Conservation (phyloP, 257 asterid species). For the Fraxinus quadrangulata region DNA sequence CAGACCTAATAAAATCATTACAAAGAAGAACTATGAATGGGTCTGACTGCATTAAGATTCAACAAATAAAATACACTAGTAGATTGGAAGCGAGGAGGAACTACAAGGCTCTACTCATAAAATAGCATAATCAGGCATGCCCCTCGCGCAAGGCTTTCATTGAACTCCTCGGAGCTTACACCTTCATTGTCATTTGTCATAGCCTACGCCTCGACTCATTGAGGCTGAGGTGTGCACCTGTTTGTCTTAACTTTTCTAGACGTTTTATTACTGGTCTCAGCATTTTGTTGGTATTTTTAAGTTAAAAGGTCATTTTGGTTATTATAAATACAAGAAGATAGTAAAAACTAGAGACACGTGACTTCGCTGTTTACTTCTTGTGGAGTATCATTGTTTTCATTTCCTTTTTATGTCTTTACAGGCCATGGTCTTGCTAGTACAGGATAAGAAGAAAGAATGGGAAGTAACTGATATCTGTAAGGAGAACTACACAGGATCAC, state of each 20-base stretch:
- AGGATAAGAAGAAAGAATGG: not conserved
- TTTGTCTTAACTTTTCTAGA: not conserved
- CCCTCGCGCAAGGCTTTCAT: not conserved
- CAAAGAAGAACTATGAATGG: not conserved
- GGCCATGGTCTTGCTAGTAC: not conserved
- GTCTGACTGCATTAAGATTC: not conserved
- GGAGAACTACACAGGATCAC: not conserved
- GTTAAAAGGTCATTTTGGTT: not conserved
- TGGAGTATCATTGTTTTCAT: not conserved
- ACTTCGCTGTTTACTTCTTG: not conserved
- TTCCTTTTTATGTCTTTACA: not conserved
- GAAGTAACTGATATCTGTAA: not conserved
- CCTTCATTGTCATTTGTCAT: not conserved
- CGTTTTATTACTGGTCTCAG: not conserved
- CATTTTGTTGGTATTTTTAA: not conserved
- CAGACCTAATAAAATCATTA: slow-evolving; percentile 40
- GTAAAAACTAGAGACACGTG: not conserved
- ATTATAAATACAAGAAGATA: not conserved
- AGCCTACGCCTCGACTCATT: not conserved
- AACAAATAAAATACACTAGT: not conserved
- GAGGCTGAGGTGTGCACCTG: not conserved
- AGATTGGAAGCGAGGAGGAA: not conserved
- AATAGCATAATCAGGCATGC: not conserved
- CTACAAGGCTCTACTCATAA: not conserved
- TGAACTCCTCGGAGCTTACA: not conserved